These are phyloP conservation scores for Ogataea minuta DNA, from an alignment of 805 yeast species.

Conservation along the genomic window DNA sequence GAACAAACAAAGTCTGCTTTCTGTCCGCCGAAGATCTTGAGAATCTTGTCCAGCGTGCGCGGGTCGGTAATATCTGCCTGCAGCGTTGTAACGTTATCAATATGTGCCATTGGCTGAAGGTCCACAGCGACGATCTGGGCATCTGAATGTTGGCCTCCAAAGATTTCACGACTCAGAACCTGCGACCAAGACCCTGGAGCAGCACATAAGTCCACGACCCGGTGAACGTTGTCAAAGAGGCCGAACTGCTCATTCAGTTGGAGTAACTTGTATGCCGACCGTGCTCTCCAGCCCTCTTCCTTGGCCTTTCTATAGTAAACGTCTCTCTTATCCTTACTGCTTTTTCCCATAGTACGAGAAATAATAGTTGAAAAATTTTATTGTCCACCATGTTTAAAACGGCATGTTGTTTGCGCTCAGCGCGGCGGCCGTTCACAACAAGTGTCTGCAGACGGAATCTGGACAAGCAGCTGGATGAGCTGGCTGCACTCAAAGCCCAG, in stretches of 20 bases:
- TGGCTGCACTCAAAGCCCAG: conserved; percentile 27
- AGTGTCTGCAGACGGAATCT: conserved; percentile 11
- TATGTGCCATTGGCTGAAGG: conserved; percentile 95
- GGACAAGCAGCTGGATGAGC: conserved; percentile 27
- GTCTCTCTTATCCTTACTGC: conserved; percentile 93
- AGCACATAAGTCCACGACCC: conserved; percentile 97
- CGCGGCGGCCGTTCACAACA: conserved; percentile 6
- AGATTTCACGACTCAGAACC: conserved; percentile 73
- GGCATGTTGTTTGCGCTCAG: conserved; percentile 5
- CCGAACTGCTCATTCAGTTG: conserved; percentile 91
- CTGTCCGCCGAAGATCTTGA: conserved; percentile 83
- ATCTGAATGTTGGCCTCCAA: conserved; percentile 32
- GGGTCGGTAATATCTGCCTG: conserved; percentile 99
- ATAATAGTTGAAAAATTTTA: conserved; percentile 10
- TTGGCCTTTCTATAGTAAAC: conserved; percentile 90
- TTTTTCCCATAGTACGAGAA: conserved; percentile 70
- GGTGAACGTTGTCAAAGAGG: conserved; percentile 63
- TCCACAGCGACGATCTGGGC: conserved; percentile 88
- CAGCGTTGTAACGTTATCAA: conserved; percentile 82
- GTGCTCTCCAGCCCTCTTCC: conserved; percentile 96
- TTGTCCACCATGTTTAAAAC: conserved; percentile 7
- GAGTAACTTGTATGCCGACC: conserved; percentile 91
- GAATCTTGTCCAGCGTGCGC: conserved; percentile 69
- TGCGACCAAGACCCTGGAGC: conserved; percentile 99
- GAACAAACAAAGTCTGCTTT: conserved; percentile 94